phyloP scores from a whole-genome alignment of 352 stramenopile genomes.

The Phytopythium chamaehyphon region DNA sequence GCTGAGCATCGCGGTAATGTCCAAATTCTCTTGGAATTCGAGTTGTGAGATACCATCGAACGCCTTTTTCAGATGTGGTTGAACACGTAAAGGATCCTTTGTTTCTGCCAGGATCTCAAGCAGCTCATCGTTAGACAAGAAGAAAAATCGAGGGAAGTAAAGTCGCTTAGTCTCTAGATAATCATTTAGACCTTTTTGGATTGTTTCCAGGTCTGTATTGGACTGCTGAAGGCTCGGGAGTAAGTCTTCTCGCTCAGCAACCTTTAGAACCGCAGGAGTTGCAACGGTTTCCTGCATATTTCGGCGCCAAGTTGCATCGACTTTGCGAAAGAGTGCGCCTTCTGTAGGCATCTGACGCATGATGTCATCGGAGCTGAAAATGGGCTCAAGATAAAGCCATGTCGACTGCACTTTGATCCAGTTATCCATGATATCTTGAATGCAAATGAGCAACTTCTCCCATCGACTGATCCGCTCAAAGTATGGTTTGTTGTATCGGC shows the following conservation, averaged over 20 bases:
- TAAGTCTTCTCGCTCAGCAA: slow-evolving; percentile 75
- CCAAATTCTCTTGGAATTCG: slow-evolving; percentile 90
- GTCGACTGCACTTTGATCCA: slow-evolving; percentile 94
- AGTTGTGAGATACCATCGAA: slow-evolving; percentile 93
- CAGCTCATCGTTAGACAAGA: slow-evolving; percentile 91
- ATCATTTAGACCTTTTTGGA: slow-evolving; percentile 92
- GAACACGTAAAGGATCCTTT: slow-evolving; percentile 92
- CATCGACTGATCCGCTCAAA: slow-evolving; percentile 83
- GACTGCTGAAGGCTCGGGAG: slow-evolving; percentile 84
- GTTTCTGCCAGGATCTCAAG: slow-evolving; percentile 91
- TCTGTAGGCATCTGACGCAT: slow-evolving; percentile 91
- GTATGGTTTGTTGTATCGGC: slow-evolving; percentile 92
- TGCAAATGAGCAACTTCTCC: slow-evolving; percentile 88
- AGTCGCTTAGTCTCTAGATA: slow-evolving; percentile 90
- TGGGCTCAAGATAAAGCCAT: slow-evolving; percentile 93
- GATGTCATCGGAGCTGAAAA: slow-evolving; percentile 93
- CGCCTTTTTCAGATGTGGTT: slow-evolving; percentile 92
- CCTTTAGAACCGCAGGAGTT: slow-evolving; percentile 66
- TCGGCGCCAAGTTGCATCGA: slow-evolving; percentile 84
- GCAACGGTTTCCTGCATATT: slow-evolving; percentile 87
- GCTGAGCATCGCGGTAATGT: slow-evolving; percentile 91
- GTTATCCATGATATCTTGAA: slow-evolving; percentile 93
- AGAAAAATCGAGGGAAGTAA: slow-evolving; percentile 92
- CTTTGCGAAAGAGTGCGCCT: slow-evolving; percentile 81
- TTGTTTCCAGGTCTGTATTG: slow-evolving; percentile 91